phyloP scores from a whole-genome alignment of 306 rosid species.

The Sicyos baderoa region DNA sequence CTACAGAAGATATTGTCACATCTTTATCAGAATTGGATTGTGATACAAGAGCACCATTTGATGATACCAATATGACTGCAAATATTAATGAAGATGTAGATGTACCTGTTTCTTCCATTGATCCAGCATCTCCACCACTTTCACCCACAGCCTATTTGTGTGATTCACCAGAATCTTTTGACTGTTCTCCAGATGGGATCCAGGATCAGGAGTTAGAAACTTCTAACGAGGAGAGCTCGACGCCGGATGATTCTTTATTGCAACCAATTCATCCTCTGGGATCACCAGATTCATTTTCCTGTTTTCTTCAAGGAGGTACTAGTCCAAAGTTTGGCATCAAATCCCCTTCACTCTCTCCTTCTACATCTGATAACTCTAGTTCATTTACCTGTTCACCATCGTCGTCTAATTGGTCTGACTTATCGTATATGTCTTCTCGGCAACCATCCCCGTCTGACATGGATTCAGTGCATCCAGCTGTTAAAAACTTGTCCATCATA shows the following conservation, averaged over 20 bases:
- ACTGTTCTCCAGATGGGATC: conserved; percentile 37
- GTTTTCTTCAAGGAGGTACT: conserved; percentile 36
- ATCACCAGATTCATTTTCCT: conserved; percentile 47
- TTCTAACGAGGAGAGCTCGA: conserved; percentile 28
- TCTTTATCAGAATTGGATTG: conserved; percentile 36
- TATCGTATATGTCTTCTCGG: conserved; percentile 53
- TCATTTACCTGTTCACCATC: conserved; percentile 75
- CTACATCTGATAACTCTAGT: conserved; percentile 67
- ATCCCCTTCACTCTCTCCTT: conserved; percentile 72
- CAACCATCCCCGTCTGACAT: conserved; percentile 73
- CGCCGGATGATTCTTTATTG: conserved; percentile 28
- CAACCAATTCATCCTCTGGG: conserved; percentile 36
- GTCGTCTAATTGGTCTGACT: conserved; percentile 82
- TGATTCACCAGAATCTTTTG: conserved; percentile 64
- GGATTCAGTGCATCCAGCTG: conserved; percentile 45
- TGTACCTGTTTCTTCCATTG: conserved; percentile 25
- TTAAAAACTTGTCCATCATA: conserved; percentile 35
- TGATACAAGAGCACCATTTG: conserved; percentile 26
- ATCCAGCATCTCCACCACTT: conserved; percentile 40
- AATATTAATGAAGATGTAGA: conserved; percentile 29
- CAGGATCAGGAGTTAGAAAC: conserved; percentile 31
- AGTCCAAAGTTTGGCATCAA: conserved; percentile 47
- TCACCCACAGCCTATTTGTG: conserved; percentile 40
- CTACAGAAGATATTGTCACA: conserved; percentile 48
- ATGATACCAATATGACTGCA: conserved; percentile 24